A percentile compares a stretch with the other conserved stretches of the same genome.
phyloP scores from a whole-genome alignment of 1,284 basidiomycete genomes.

The Fomitiporia mediterranea region DNA sequence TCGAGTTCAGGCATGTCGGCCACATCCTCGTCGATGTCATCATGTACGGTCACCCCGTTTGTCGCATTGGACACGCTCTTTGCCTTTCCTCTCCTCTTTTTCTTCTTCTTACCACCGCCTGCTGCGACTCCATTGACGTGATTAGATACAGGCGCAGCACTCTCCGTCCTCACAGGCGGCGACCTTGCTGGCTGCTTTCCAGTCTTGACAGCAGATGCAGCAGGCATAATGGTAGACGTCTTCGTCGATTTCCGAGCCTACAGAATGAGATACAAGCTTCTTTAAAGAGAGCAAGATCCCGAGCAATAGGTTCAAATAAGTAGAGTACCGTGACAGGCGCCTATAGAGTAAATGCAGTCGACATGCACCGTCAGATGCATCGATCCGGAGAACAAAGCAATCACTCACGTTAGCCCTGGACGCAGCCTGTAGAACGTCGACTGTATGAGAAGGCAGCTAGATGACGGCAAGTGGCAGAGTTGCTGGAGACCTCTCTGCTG shows the following conservation, averaged over 20 bases:
- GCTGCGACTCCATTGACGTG: neutral
- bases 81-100: conserved; percentile 44
- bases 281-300: neutral
- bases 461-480: conserved; percentile 1
- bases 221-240: neutral
- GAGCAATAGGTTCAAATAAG: neutral
- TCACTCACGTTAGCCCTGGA: neutral
- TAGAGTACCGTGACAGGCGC: neutral
- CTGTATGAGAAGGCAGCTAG: too few relatives aligned
- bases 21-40: conserved; percentile 30
- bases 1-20: conserved; percentile 28
- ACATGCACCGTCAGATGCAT: neutral
- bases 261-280: neutral
- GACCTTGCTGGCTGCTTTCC: neutral
- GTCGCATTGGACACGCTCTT: conserved; percentile 20
- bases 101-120: conserved; percentile 36
- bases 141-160: neutral
- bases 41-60: conserved; percentile 20
- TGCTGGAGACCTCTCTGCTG: neutral
- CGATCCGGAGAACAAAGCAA: neutral
- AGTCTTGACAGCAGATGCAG: neutral
- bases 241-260: neutral
- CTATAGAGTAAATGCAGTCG: neutral
- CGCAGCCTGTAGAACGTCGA: too few relatives aligned
- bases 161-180: neutral